Percentiles rank a stretch among this genome's conserved stretches.
phyloP scores from a whole-genome alignment of 305 asterid genomes.

The Solanum hybrid region DNA sequence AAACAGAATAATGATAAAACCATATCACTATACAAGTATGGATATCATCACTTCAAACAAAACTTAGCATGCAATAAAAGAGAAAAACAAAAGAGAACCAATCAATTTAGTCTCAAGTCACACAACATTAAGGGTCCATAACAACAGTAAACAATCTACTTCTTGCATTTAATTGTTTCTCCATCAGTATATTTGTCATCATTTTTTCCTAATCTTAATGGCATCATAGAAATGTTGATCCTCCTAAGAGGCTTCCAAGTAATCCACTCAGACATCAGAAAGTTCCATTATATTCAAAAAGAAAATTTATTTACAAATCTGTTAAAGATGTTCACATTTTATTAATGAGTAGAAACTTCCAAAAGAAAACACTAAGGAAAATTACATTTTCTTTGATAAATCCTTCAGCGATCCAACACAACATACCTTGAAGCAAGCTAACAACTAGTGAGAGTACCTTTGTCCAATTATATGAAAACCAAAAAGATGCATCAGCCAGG shows the following conservation, averaged over 20 bases:
- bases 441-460: neutral
- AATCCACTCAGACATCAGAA: neutral
- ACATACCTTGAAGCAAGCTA: neutral
- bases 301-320: neutral
- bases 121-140: neutral
- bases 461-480: neutral
- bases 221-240: neutral
- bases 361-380: neutral
- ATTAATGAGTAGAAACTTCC: neutral
- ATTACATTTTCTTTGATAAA: neutral
- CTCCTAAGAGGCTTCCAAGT: neutral
- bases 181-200: neutral
- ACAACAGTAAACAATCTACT: neutral
- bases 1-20: neutral
- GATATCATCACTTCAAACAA: neutral
- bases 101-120: neutral
- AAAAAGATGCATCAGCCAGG: neutral
- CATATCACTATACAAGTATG: neutral
- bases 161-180: neutral
- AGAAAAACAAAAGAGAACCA: neutral
- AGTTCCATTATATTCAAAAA: neutral
- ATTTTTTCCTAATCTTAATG: neutral
- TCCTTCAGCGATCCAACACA: neutral
- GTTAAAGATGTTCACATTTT: neutral
- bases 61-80: neutral